phyloP scores from a whole-genome alignment of 2,329 filamentous ascomycete genomes.

The Talaromyces pinophilus region DNA sequence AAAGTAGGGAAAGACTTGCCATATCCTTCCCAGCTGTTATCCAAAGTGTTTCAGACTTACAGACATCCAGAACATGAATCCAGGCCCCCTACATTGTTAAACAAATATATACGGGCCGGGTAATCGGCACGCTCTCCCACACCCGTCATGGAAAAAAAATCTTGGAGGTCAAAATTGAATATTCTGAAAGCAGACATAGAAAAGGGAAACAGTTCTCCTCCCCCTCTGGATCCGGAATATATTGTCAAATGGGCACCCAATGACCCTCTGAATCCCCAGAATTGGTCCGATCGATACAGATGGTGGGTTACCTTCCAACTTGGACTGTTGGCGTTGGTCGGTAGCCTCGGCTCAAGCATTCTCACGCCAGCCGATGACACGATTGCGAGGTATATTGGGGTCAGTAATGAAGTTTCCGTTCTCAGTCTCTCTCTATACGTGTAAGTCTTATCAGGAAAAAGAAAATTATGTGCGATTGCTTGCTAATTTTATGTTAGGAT shows the following conservation, averaged over 20 bases:
- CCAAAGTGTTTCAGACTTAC: not conserved
- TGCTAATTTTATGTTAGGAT: slow-evolving; percentile 31
- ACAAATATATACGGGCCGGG: not conserved
- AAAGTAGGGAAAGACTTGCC: not conserved
- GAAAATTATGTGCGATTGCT: not conserved
- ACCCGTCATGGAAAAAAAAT: not conserved
- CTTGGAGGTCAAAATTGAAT: slow-evolving; percentile 1
- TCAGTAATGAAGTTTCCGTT: slow-evolving; percentile 17
- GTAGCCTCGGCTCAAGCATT: slow-evolving; percentile 54
- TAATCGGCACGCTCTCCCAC: not conserved
- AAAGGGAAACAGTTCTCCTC: slow-evolving; percentile 4
- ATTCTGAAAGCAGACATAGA: slow-evolving; percentile 11
- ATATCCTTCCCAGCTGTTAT: not conserved
- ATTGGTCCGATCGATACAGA: slow-evolving; percentile 49
- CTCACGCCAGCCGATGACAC: slow-evolving; percentile 50
- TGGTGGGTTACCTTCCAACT: slow-evolving; percentile 53
- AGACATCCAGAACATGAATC: not conserved
- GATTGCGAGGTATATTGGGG: slow-evolving; percentile 46
- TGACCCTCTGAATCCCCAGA: slow-evolving; percentile 51
- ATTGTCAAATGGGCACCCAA: slow-evolving; percentile 24
- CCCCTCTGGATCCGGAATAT: slow-evolving; percentile 14
- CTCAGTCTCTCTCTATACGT: slow-evolving; percentile 21
- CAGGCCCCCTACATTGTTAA: not conserved
- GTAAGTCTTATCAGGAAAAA: not conserved
- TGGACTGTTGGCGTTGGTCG: slow-evolving; percentile 53